Conservation (phyloP, 768 basidiomycete species). For the Tricholoma terreum region DNA sequence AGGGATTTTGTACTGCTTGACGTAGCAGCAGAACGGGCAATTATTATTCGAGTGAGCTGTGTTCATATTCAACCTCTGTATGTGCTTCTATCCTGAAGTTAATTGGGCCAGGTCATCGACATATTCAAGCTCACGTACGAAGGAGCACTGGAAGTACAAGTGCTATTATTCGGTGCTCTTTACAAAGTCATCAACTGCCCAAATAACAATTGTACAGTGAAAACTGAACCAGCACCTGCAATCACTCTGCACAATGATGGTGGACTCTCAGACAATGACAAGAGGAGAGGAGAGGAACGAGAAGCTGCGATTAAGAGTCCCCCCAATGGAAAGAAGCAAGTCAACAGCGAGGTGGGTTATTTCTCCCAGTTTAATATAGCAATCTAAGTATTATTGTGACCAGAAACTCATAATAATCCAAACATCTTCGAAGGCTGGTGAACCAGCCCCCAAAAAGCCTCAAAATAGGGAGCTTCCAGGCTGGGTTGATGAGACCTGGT, state of each 20-base stretch:
- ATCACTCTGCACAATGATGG: too few species aligned
- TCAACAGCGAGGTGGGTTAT: background rate
- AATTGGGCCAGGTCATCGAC: constrained; percentile 19
- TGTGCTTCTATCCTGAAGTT: background rate
- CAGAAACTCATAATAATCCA: background rate
- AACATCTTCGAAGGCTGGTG: background rate
- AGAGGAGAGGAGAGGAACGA: too few species aligned
- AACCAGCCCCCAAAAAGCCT: background rate
- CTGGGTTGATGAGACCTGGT: background rate
- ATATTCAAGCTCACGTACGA: constrained; percentile 13
- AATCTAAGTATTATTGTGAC: background rate
- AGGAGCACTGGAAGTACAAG: constrained; percentile 4
- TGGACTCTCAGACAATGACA: too few species aligned
- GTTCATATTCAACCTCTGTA: background rate
- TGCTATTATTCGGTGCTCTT: constrained; percentile 23
- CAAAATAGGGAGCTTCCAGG: background rate
- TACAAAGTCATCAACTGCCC: constrained; percentile 23
- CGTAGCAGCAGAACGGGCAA: constrained; percentile 15
- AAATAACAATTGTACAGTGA: too few species aligned
- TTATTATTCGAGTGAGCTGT: constrained; percentile 23
- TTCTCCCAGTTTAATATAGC: background rate
- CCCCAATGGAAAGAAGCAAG: too few species aligned
- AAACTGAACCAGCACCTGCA: too few species aligned
- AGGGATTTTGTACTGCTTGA: constrained; percentile 20
- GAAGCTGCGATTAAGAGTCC: too few species aligned